Evolutionary conservation across 345 rosid species (phyloP), one percentile per base, ranked within the genome.

Genomic region (Corchorus olitorius): DNA sequence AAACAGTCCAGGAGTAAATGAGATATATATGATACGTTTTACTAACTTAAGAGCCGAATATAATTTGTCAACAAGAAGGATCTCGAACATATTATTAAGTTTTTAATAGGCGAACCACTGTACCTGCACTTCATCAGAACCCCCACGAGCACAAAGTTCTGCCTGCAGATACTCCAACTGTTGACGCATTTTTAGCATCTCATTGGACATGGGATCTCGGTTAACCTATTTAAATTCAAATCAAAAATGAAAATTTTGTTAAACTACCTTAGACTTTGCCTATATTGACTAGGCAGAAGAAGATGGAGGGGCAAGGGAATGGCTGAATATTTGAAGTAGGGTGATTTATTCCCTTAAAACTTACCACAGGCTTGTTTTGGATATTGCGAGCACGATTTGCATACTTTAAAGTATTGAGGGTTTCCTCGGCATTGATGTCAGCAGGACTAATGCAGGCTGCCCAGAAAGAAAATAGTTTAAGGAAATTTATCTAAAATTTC

Each of bases 341-440:
- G 62, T 60, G 17, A 79, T 73, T 67, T 65, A 39, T 77, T 71
- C 33, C 1, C 33, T 74, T 76, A 77, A 77, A 75, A 88, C 97
- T 89, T 88, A 96, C 99, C 80, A 96, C 91, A 75, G 97, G 99
- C 88, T 96, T 96, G 75, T 96, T 96, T 81, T 88, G 89, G 78
- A 96, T 96, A 84, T 96, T 96, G 60, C 99, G 94, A 81, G 98
- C 99, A 73, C 99, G 99, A 87, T 96, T 96, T 76, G 99, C 99
- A 79, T 96, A 96, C 82, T 96, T 96, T 65, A 96, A 81, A 65
- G 99, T 96, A 85, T 96, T 96, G 16, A 96, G 93, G 11, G 98
- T 93, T 83, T 96, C 99, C 89, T 96, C 99, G 2, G 95, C 99
- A 85, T 96, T 96, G 72, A 92, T 93, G 85, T 96, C 99, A 61